phyloP scores from a whole-genome alignment of 768 basidiomycete genomes.

The Pleurotus tuoliensis region DNA sequence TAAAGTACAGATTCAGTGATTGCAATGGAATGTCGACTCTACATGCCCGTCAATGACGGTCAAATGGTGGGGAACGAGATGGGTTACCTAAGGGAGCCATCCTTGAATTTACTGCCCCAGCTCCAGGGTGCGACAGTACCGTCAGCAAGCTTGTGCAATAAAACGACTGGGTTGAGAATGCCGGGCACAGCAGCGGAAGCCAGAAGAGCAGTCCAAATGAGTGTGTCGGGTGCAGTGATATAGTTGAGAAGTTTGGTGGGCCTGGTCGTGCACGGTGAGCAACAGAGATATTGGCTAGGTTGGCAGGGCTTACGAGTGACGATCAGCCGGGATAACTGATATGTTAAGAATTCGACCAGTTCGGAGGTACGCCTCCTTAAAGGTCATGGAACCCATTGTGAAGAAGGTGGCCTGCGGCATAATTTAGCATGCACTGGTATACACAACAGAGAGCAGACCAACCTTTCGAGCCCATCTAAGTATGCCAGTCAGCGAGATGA shows the following conservation, averaged over 20 bases:
- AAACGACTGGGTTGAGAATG: conserved; percentile 89
- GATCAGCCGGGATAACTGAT: conserved; percentile 86
- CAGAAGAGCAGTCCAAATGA: conserved; percentile 77
- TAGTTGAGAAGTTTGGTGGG: conserved; percentile 97
- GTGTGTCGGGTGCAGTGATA: conserved; percentile 89
- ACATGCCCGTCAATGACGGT: conserved; percentile 9
- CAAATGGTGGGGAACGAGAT: conserved; percentile 10
- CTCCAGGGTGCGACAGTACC: conserved; percentile 87
- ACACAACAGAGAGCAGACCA: conserved; percentile 5
- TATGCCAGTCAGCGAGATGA: conserved; percentile 6
- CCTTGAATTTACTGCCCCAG: conserved; percentile 92
- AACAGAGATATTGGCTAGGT: no score
- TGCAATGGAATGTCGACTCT: conserved; percentile 96
- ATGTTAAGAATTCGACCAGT: conserved; percentile 94
- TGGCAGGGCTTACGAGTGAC: conserved; percentile 60
- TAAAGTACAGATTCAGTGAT: conserved; percentile 83
- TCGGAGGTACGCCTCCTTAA: conserved; percentile 88
- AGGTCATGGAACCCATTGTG: conserved; percentile 90
- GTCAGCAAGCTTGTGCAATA: conserved; percentile 87
- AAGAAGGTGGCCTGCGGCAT: conserved; percentile 72
- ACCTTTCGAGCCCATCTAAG: conserved; percentile 87
- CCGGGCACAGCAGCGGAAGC: conserved; percentile 95
- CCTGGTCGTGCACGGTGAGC: conserved; percentile 28
- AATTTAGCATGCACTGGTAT: not conserved
- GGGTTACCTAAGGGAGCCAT: conserved; percentile 76